Percentiles rank a stretch among this genome's conserved stretches.
These are phyloP conservation scores for Rhodosporidiobolus sp. DNA, from an alignment of 768 basidiomycete genomes.

Conservation along the genomic window DNA sequence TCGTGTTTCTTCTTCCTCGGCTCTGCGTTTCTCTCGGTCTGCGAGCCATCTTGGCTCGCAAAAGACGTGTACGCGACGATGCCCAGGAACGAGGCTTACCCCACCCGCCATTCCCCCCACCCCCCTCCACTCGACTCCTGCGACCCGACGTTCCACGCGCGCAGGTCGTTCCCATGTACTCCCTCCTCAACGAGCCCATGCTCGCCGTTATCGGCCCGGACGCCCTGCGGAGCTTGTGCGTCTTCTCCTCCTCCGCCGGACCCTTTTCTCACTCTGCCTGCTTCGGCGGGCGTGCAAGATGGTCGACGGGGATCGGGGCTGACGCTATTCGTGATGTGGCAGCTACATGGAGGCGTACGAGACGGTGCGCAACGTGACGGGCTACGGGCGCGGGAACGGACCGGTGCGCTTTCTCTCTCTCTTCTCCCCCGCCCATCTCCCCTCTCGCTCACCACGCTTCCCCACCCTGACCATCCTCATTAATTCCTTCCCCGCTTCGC, in stretches of 20 bases:
- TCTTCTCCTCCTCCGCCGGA: neutral
- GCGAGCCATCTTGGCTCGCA: too few species aligned
- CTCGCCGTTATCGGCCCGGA: constrained; percentile 60
- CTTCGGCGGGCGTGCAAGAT: neutral
- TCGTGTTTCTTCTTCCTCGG: too few species aligned
- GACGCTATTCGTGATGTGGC: neutral
- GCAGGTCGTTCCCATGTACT: constrained; percentile 78
- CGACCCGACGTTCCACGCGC: too few species aligned
- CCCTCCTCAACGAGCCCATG: constrained; percentile 78
- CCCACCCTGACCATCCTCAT: too few species aligned
- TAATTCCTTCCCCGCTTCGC: constrained; percentile 68
- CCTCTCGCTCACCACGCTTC: neutral
- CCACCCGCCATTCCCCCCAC: constrained; percentile 53
- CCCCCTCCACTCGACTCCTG: constrained; percentile 53
- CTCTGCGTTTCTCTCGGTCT: neutral
- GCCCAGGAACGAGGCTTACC: too few species aligned
- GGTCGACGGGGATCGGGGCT: neutral
- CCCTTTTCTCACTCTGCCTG: neutral
- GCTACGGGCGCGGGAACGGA: constrained; percentile 34
- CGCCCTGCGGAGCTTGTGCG: constrained; percentile 43
- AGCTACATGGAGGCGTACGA: constrained; percentile 79
- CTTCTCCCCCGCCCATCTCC: neutral
- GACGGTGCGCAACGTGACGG: constrained; percentile 63
- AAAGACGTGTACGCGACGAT: too few species aligned
- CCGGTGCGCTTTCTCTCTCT: constrained; percentile 1